Percentiles rank a stretch among this genome's conserved stretches.
Conservation (phyloP, 345 rosid genomes). For the Euclidium syriacum region DNA sequence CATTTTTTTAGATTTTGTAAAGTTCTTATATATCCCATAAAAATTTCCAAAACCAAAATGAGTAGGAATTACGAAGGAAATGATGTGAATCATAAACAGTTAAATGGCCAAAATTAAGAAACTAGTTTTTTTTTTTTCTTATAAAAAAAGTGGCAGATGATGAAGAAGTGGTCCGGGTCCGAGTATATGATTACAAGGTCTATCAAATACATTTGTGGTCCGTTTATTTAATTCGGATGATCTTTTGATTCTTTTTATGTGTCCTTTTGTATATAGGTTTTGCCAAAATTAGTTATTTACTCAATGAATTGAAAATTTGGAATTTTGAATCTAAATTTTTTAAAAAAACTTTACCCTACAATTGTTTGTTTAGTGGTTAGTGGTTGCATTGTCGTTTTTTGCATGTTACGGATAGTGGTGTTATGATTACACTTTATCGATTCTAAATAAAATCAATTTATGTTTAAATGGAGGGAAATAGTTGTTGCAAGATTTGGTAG, state of each 20-base stretch:
- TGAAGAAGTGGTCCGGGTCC: slow-evolving; percentile 14
- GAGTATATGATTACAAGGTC: slow-evolving; percentile 15
- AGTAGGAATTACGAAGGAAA: too few relatives aligned
- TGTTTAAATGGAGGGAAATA: slow-evolving; percentile 16
- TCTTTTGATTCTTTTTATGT: slow-evolving; percentile 15
- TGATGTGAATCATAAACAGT: too few relatives aligned
- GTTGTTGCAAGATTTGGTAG: not conserved
- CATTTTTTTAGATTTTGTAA: too few relatives aligned
- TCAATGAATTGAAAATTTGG: not conserved
- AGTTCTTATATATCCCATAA: too few relatives aligned
- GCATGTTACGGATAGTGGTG: slow-evolving; percentile 7
- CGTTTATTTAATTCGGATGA: not conserved
- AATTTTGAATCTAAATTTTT: slow-evolving; percentile 15
- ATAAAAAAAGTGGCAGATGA: not conserved
- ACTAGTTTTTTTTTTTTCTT: too few relatives aligned
- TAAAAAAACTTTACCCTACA: not conserved
- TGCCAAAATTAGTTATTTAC: not conserved
- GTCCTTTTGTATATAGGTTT: slow-evolving; percentile 5
- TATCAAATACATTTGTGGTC: slow-evolving; percentile 19
- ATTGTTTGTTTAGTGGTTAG: slow-evolving; percentile 13
- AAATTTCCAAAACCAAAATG: too few relatives aligned
- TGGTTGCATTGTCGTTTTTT: slow-evolving; percentile 22
- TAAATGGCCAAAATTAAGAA: too few relatives aligned
- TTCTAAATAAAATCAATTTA: not conserved
- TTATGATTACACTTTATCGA: slow-evolving; percentile 8